phyloP scores from a whole-genome alignment of 768 basidiomycete genomes.

The Tremella fuciformis region DNA sequence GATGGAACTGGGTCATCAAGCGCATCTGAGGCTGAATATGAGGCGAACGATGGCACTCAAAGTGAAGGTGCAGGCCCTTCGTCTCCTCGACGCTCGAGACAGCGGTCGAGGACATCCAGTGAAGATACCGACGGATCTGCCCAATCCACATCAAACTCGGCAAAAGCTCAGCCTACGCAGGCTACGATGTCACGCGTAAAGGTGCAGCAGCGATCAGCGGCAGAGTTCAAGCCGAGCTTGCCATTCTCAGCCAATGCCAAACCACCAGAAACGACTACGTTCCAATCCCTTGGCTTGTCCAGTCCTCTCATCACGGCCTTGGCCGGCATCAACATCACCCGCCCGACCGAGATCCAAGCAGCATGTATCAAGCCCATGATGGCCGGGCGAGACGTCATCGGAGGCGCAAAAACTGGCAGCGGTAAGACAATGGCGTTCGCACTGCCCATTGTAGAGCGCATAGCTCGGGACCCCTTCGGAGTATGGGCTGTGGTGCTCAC shows the following conservation, averaged over 20 bases:
- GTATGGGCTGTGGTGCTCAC: constrained; percentile 91
- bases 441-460: constrained; percentile 83
- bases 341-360: constrained; percentile 81
- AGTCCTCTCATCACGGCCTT: constrained; percentile 64
- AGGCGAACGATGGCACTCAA: background rate
- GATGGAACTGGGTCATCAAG: background rate
- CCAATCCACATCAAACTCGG: no score
- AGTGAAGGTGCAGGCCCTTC: background rate
- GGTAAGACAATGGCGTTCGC: constrained; percentile 99
- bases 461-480: constrained; percentile 86
- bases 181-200: constrained; percentile 4
- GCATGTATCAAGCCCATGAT: constrained; percentile 88
- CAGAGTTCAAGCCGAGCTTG: background rate
- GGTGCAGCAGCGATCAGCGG: no score
- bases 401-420: constrained; percentile 95
- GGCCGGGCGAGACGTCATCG: constrained; percentile 88
- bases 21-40: background rate
- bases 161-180: background rate
- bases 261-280: constrained; percentile 23
- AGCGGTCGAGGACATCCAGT: background rate
- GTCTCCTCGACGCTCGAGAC: background rate
- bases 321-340: constrained; percentile 74
- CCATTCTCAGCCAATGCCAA: background rate
- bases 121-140: background rate
- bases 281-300: constrained; percentile 53